Conservation (phyloP, 768 basidiomycete genomes). For the Suillus weaverae region DNA sequence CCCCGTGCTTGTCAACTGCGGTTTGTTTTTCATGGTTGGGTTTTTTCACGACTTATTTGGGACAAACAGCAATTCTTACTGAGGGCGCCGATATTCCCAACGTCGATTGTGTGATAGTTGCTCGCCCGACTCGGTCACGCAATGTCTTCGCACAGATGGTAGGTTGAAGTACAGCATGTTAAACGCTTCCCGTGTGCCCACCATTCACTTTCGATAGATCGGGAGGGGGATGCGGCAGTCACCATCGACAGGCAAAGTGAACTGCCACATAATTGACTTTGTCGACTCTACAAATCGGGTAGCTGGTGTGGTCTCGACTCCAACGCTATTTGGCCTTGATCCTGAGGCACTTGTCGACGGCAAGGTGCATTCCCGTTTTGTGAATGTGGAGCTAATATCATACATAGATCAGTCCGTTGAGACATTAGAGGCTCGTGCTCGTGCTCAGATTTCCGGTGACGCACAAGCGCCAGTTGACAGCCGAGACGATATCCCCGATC, state of each 20-base stretch:
- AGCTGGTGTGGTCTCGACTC: slow-evolving; percentile 70
- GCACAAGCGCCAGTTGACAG: slow-evolving; percentile 19
- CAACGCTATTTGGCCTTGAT: slow-evolving; percentile 84
- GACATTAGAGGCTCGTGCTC: slow-evolving; percentile 44
- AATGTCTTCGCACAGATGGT: slow-evolving; percentile 96
- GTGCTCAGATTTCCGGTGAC: slow-evolving; percentile 25
- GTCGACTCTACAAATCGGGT: slow-evolving; percentile 75
- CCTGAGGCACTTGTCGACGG: slow-evolving; percentile 65
- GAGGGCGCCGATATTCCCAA: slow-evolving; percentile 96
- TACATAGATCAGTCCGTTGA: slow-evolving; percentile 51
- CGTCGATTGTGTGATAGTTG: slow-evolving; percentile 88
- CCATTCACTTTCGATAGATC: slow-evolving; percentile 52
- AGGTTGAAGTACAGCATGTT: slow-evolving; percentile 12
- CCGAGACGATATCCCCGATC: slow-evolving; percentile 45
- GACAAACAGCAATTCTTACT: slow-evolving; percentile 68
- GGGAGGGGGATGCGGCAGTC: slow-evolving; percentile 91
- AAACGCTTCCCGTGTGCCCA: not conserved
- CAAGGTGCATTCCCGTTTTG: slow-evolving; percentile 25
- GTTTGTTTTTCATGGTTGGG: slow-evolving; percentile 36
- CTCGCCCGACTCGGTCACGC: slow-evolving; percentile 83
- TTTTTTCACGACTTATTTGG: not conserved
- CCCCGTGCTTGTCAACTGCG: slow-evolving; percentile 89
- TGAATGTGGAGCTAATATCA: slow-evolving; percentile 5
- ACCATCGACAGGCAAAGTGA: slow-evolving; percentile 72
- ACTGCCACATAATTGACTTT: slow-evolving; percentile 91